Evolutionary conservation across 768 basidiomycete species (phyloP), one percentile per base, ranked within the genome.

Genomic region (Polyporus arcularius): DNA sequence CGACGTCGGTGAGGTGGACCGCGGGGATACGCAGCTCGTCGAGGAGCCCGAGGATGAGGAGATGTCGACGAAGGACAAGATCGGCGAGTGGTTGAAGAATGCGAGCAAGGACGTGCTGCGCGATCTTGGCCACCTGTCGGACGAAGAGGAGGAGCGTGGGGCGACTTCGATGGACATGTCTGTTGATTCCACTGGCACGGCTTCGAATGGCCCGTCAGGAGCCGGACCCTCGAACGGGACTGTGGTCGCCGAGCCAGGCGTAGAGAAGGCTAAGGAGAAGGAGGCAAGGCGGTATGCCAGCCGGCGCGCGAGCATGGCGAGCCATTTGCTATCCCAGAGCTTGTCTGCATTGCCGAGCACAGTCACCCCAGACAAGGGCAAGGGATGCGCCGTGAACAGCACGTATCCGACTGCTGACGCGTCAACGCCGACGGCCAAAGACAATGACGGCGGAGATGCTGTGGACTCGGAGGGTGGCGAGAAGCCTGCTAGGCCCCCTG

Each of bases 291-390:
- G 66, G 18, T 71, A 80, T 63, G 78, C 79, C 4, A 83, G 82
- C 31, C 74, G 83, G 46, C 74, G 85, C 42, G 84, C 84, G 4
- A 87, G 86, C 30, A 70, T 83, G 68, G 85, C 85, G 0, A 83
- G 82, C 26, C 82, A 85, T 57, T 79, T 83, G 4, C 80, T 89
- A 38, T 83, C 87, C 3, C 82, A 85, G 67, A 90, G 88, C 5
- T 68, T 89, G 38, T 81, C 77, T n/a, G 73, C 76, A 4, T 66
- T 84, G 32, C 82, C 83, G 43, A 66, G 76, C 45, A 77, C 79
- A 3, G 10, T 67, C 71, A 2, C 64, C 65, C 43, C 52, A 18
- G 41, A 39, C 49, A 8, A 58, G 55, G 65, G 60, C 47, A 65
- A 58, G 49, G 40, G 57, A 45, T 54, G 66, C 32, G 61, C 69